These are phyloP conservation scores for Neotropicomus parvogracilis DNA, from an alignment of 1,284 basidiomycete species.

Conservation along the genomic window DNA sequence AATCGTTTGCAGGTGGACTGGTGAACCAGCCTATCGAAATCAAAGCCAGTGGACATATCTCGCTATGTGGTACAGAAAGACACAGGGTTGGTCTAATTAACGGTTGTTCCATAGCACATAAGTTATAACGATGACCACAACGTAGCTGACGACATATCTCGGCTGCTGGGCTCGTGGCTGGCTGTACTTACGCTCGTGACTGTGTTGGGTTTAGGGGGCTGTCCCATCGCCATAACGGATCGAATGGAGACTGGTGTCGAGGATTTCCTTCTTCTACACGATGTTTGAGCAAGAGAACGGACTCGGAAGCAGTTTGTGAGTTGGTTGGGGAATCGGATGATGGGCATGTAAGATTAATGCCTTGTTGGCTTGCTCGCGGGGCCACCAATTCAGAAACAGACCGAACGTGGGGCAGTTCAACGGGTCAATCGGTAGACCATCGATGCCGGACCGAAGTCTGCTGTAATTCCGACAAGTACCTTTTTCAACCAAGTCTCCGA, in stretches of 20 bases:
- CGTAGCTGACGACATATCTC: slow-evolving; percentile 5
- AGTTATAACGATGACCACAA: not conserved
- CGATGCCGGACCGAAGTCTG: slow-evolving; percentile 20
- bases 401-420: slow-evolving; percentile 17
- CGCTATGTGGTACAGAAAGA: too few relatives aligned
- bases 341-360: not conserved
- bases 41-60: slow-evolving; percentile 1
- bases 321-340: too few relatives aligned
- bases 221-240: slow-evolving; percentile 37
- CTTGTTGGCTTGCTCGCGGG: slow-evolving; percentile 22
- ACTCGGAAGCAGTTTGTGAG: too few relatives aligned
- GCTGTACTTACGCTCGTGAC: not conserved
- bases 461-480: not conserved
- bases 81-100: too few relatives aligned
- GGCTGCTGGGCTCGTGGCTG: not conserved
- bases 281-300: slow-evolving; percentile 38
- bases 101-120: not conserved
- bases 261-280: slow-evolving; percentile 37
- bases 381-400: slow-evolving; percentile 21
- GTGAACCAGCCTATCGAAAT: not conserved
- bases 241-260: slow-evolving; percentile 32
- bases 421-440: slow-evolving; percentile 13
- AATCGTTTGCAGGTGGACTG: not conserved
- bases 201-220: slow-evolving; percentile 15
- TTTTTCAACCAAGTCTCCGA: not conserved